Evolutionary conservation across 805 yeast species (phyloP).

Genomic region (Zygosaccharomyces lentus): DNA sequence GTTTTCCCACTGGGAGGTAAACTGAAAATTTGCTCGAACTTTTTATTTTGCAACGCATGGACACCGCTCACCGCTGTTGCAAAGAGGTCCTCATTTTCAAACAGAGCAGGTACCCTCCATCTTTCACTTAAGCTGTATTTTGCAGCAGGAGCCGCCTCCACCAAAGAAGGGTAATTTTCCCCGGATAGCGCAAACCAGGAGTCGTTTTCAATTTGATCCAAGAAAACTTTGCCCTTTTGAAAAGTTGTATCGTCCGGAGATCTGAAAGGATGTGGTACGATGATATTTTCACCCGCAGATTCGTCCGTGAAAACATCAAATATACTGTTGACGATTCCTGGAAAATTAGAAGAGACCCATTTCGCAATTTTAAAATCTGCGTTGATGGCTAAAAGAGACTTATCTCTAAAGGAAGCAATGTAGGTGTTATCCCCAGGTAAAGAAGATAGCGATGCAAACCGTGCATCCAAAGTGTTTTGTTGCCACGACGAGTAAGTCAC

Average conservation of each 20-base stretch:
- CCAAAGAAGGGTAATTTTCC: constrained; percentile 70
- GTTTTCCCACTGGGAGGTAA: constrained; percentile 3
- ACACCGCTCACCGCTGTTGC: constrained; percentile 48
- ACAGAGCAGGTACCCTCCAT: constrained; percentile 40
- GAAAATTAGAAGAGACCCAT: constrained; percentile 68
- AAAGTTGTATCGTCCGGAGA: constrained; percentile 24
- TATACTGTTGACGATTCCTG: constrained; percentile 67
- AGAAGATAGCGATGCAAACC: constrained; percentile 44
- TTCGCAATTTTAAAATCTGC: constrained; percentile 61
- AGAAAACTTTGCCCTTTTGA: constrained; percentile 44
- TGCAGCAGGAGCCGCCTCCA: constrained; percentile 73
- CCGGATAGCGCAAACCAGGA: constrained; percentile 88
- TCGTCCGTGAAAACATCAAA: constrained; percentile 60
- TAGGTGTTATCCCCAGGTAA: constrained; percentile 68
- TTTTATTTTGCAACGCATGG: constrained; percentile 32
- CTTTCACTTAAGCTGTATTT: constrained; percentile 45
- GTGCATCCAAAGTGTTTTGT: constrained; percentile 74
- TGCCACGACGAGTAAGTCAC: constrained; percentile 88
- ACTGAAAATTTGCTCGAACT: constrained; percentile 17
- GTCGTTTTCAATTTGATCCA: constrained; percentile 58
- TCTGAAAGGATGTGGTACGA: constrained; percentile 65
- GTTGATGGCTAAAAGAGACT: constrained; percentile 71
- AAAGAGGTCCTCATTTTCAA: constrained; percentile 39
- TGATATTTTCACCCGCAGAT: constrained; percentile 38
- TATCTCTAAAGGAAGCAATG: constrained; percentile 81